Evolutionary conservation across 192 early-diverging fungal genomes (phyloP), one percentile per base, ranked within the genome.

Genomic region (Neocallimastix lanati): DNA sequence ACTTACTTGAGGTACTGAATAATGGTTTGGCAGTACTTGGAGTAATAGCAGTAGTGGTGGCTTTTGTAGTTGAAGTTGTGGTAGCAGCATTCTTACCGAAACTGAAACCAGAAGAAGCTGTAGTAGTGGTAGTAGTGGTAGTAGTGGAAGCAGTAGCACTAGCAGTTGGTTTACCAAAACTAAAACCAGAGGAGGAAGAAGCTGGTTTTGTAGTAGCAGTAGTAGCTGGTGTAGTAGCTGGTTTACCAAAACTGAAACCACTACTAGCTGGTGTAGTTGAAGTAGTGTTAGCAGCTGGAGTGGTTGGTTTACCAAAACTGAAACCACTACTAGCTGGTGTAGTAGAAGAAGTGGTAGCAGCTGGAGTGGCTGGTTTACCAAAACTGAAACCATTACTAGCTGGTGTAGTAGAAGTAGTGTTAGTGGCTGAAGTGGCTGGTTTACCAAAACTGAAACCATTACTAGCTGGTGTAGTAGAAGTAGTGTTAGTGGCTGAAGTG

Each of bases 131-230:
- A 40, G 67, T 18, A 27, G 82, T 27, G 33, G 83, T 3, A 18
- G 82, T 30, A 36, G 83, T 36, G 29, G 81, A 67, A 27, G 88
- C 40, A 13, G 84, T 77, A 28, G 87, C 77, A 7, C 81, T 76
- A 29, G 86, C 25, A 15, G 81, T 28, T 29, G 83, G 80, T 80
- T 21, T 36, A 78, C 79, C 13, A 38, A 15, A 33, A 50, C 0
- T 78, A 27, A 36, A 76, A 21, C 14, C 84, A 28, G 58, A 78
- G 18, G 83, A 79, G 1, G 83, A 77, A 12, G 81, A 29, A 1
- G 12, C 28, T 33, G 82, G 28, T 4, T 6, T 29, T 12, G 76
- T 50, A 28, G 28, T 50, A n/a, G 50, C 77, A 29, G 76, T 77
- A 9, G 35, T 36, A 11, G 84, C 76, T 28, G 37, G 29, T 81